Evolutionary conservation across 805 yeast species (phyloP).

Genomic region (Pichia heedii): DNA sequence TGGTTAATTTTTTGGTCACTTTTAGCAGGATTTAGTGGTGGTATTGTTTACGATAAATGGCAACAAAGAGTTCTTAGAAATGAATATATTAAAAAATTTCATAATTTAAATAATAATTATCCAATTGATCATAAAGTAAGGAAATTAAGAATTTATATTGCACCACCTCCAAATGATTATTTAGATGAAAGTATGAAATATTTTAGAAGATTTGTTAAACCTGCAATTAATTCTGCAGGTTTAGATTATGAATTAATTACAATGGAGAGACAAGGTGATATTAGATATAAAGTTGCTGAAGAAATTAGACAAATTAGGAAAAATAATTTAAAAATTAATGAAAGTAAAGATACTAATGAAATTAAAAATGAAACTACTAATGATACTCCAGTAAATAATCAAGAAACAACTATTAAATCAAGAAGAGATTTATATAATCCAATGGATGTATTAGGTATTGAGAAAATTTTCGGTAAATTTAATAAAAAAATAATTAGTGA

Average conservation of each 20-base stretch:
- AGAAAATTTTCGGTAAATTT: conserved; percentile 17
- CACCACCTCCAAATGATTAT: conserved; percentile 96
- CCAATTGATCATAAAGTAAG: conserved; percentile 51
- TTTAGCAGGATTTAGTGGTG: conserved; percentile 59
- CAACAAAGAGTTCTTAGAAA: conserved; percentile 60
- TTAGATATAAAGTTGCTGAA: conserved; percentile 73
- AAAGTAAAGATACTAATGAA: not conserved
- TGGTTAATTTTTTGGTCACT: conserved; percentile 87
- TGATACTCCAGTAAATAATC: not conserved
- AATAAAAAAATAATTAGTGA: conserved; percentile 25
- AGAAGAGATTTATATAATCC: conserved; percentile 32
- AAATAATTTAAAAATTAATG: conserved; percentile 6
- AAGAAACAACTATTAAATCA: conserved; percentile 11
- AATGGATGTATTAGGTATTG: conserved; percentile 51
- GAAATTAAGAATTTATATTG: conserved; percentile 70
- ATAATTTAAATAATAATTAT: conserved; percentile 15
- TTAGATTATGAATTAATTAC: conserved; percentile 72
- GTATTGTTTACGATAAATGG: conserved; percentile 67
- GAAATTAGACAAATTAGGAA: conserved; percentile 61
- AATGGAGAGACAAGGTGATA: conserved; percentile 83
- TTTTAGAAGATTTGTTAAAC: conserved; percentile 76
- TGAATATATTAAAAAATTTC: conserved; percentile 36
- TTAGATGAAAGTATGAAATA: conserved; percentile 63
- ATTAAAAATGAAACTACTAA: not conserved
- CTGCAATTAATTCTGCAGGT: conserved; percentile 75